These are phyloP conservation scores for Chaetoceros tenuissimus DNA, from an alignment of 108 stramenopile genomes.

Conservation along the genomic window DNA sequence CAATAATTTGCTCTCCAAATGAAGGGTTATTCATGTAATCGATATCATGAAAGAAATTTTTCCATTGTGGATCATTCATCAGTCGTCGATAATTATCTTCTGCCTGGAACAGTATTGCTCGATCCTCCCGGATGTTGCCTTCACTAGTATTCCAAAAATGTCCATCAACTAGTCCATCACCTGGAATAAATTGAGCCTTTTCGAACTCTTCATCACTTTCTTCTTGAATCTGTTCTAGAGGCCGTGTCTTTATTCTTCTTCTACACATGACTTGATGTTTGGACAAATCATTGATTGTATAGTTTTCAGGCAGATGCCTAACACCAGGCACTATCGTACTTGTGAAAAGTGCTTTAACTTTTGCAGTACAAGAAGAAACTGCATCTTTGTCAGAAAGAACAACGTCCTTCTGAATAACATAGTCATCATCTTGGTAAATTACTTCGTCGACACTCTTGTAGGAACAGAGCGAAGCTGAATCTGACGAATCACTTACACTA, in stretches of 20 bases:
- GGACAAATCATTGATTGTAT: not conserved
- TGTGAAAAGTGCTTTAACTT: too few relatives aligned
- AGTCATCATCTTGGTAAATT: too few relatives aligned
- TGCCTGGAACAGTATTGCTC: not conserved
- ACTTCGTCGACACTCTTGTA: too few relatives aligned
- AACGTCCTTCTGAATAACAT: too few relatives aligned
- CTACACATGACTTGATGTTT: not conserved
- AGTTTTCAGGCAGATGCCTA: not conserved
- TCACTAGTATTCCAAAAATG: not conserved
- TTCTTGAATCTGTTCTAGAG: not conserved
- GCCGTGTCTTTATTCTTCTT: not conserved
- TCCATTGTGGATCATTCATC: not conserved
- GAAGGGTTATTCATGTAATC: not conserved
- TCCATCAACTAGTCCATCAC: not conserved
- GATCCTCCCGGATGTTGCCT: not conserved
- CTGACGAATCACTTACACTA: too few relatives aligned
- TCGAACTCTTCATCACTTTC: not conserved
- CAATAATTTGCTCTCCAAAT: conserved; percentile 30
- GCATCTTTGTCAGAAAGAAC: too few relatives aligned
- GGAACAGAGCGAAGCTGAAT: too few relatives aligned
- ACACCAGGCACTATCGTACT: not conserved
- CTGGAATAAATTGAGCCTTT: not conserved
- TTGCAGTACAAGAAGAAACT: too few relatives aligned
- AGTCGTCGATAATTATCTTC: not conserved
- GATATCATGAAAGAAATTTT: not conserved